Conservation (phyloP, 2,329 filamentous ascomycete species). For the Periconia sp. region DNA sequence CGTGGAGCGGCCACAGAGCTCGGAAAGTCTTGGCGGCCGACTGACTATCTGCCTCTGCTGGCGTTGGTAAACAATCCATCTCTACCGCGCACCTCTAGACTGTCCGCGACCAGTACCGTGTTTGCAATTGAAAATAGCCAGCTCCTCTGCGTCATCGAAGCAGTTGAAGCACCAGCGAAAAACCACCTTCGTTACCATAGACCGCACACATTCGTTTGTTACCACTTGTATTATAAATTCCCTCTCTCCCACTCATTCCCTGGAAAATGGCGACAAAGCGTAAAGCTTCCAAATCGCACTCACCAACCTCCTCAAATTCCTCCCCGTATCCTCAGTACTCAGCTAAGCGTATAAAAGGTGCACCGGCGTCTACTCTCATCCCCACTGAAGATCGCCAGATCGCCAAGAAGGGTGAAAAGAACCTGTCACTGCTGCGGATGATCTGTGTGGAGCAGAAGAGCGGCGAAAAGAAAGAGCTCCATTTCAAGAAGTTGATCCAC, state of each 20-base stretch:
- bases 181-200: too few species aligned
- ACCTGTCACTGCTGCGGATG: conserved; percentile 15
- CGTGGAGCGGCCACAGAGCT: neutral
- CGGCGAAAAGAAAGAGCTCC: conserved; percentile 10
- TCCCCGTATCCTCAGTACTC: neutral
- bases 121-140: too few species aligned
- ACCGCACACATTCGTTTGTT: too few species aligned
- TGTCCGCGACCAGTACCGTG: neutral
- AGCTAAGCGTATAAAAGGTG: neutral
- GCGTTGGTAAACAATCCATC: neutral
- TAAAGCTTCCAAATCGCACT: neutral
- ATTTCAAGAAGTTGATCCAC: conserved; percentile 20
- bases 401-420: conserved; percentile 9
- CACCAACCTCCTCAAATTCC: neutral
- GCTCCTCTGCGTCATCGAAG: too few species aligned
- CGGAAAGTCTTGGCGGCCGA: neutral
- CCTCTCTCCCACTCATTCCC: neutral
- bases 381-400: conserved; percentile 12
- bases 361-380: conserved; percentile 3
- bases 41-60: neutral
- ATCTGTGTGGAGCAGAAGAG: conserved; percentile 12
- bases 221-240: too few species aligned
- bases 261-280: conserved; percentile 3
- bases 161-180: too few species aligned
- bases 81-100: neutral